phyloP scores from a whole-genome alignment of 495 filamentous ascomycete genomes.

The Penicillium riverlandense region DNA sequence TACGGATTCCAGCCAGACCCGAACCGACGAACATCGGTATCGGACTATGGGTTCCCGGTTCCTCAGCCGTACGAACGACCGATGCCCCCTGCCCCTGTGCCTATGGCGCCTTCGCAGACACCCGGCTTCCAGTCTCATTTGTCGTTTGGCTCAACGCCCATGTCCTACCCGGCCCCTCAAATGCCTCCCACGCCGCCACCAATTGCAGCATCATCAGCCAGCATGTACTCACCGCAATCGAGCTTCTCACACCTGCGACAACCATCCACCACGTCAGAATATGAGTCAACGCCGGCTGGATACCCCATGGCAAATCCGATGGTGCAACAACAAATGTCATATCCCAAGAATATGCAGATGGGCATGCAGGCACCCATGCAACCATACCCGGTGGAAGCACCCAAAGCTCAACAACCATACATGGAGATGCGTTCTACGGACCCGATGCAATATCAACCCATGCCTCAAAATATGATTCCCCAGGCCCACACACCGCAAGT shows the following conservation, averaged over 20 bases:
- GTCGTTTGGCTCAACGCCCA: conserved; percentile 34
- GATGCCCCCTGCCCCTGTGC: conserved; percentile 29
- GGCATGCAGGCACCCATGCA: too few species aligned
- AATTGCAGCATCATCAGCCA: conserved; percentile 27
- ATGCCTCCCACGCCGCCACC: conserved; percentile 40
- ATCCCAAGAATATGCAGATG: conserved; percentile 19
- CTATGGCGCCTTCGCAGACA: conserved; percentile 19
- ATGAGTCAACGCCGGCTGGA: conserved; percentile 21
- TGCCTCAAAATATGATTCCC: conserved; percentile 11
- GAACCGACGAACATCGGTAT: conserved; percentile 47
- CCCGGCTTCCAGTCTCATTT: conserved; percentile 33
- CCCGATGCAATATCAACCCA: conserved; percentile 20
- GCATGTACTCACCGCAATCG: conserved; percentile 36
- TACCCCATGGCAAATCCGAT: conserved; percentile 27
- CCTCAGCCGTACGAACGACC: conserved; percentile 28
- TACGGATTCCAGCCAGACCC: conserved; percentile 24
- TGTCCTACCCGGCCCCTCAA: conserved; percentile 39
- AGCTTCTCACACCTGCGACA: conserved; percentile 35
- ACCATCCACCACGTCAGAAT: conserved; percentile 26
- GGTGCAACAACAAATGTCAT: conserved; percentile 13
- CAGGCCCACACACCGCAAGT: conserved; percentile 21
- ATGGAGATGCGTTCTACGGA: conserved; percentile 21
- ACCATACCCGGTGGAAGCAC: conserved; percentile 21
- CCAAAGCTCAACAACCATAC: conserved; percentile 18
- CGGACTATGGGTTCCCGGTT: conserved; percentile 44